Evolutionary conservation across 345 rosid genomes (phyloP).

Genomic region (Rhodamnia argentea): DNA sequence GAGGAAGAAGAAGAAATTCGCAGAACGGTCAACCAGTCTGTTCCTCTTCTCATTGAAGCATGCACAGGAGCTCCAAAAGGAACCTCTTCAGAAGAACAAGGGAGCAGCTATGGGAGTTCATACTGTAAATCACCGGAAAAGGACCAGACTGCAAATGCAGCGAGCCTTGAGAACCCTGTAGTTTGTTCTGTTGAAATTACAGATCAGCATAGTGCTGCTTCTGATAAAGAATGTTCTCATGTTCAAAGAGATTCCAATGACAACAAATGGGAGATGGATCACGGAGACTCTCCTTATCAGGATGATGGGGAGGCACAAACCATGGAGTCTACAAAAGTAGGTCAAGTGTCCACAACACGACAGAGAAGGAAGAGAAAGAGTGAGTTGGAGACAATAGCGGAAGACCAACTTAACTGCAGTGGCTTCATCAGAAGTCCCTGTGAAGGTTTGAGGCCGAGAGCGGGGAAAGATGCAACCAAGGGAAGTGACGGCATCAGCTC

Average conservation of each 20-base stretch:
- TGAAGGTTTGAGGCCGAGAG: conserved; percentile 93
- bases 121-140: background rate
- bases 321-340: conserved; percentile 7
- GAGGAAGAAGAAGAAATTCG: background rate
- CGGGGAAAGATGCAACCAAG: conserved; percentile 18
- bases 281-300: conserved; percentile 1
- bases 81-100: conserved; percentile 9
- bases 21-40: background rate
- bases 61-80: conserved; percentile 12
- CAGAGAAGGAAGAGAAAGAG: conserved; percentile 43
- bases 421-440: conserved; percentile 88
- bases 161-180: conserved; percentile 1
- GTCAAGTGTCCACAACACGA: background rate
- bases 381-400: conserved; percentile 30
- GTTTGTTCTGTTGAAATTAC: conserved; percentile 2
- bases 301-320: conserved; percentile 7
- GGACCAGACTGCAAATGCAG: background rate
- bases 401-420: conserved; percentile 12
- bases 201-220: conserved; percentile 4
- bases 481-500: conserved; percentile 12
- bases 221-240: background rate
- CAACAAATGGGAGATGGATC: conserved; percentile 15
- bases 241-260: background rate
- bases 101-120: background rate
- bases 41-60: conserved; percentile 2